Conservation (phyloP, 192 early-diverging fungal genomes). For the Podila verticillata region DNA sequence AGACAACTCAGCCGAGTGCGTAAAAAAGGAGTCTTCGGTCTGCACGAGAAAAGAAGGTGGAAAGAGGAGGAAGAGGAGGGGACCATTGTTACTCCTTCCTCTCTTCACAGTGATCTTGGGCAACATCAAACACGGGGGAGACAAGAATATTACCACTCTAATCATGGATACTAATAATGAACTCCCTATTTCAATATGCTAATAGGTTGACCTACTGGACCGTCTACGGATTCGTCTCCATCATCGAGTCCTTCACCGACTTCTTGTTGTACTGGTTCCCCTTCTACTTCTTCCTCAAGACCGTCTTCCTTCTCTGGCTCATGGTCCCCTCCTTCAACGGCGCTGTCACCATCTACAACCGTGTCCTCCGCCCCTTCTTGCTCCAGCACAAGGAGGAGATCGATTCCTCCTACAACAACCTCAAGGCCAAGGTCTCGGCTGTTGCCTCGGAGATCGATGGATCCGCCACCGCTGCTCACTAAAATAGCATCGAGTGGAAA, state of each 20-base stretch:
- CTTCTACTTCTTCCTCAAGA: constrained; percentile 95
- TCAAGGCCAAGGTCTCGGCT: constrained; percentile 53
- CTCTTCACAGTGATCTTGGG: no score
- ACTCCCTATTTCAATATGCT: no score
- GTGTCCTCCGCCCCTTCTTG: constrained; percentile 81
- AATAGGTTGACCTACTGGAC: constrained; percentile 52
- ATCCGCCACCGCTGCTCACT: constrained; percentile 27
- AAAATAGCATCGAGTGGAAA: constrained; percentile 4
- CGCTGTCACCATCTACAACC: constrained; percentile 82
- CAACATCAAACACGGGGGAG: no score
- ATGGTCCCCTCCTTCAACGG: constrained; percentile 78
- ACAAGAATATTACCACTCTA: no score
- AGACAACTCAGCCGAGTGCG: no score
- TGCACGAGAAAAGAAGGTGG: not conserved
- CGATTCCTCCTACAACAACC: constrained; percentile 41
- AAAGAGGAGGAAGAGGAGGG: no score
- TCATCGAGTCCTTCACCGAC: constrained; percentile 92
- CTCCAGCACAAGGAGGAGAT: constrained; percentile 57
- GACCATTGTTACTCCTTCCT: not conserved
- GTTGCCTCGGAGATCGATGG: constrained; percentile 46
- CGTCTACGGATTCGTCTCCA: constrained; percentile 89
- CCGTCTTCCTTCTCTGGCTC: constrained; percentile 88
- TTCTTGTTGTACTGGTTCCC: constrained; percentile 92
- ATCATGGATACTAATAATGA: no score
- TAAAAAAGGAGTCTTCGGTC: not conserved